Base-by-base conservation (phyloP, 2,329 filamentous ascomycete species). In the Monilinia laxa region DNA sequence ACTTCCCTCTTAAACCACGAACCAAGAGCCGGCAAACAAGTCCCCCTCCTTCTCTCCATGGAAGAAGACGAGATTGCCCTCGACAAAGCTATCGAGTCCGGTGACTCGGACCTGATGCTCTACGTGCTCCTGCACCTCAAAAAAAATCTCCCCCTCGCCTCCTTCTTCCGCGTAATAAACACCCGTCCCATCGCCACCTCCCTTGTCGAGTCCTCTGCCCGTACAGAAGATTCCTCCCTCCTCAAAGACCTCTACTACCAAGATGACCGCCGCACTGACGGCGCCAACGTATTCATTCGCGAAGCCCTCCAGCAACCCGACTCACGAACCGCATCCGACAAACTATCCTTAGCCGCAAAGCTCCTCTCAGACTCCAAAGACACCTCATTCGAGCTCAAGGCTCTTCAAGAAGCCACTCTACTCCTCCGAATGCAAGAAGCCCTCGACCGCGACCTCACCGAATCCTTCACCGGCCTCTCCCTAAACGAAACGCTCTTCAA, bases 231-330 rank as follows among this genome's bases (percentile, higher is more conserved):
- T 73, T 84, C 86, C 0, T 87, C 90, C 64, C 79, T 99, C 28
- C 85, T 99, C 35, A 99, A 98, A 75, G 95, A 98, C 75, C 82
- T 99, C 4, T 99, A 95, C 80, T 99, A 99, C 77, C 95, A 98
- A 79, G 95, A 98, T 74, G 95, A 99, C 76, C 87, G 94, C 6
- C 87, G 93, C 4, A 81, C 93, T 6, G 95, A 98, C 71, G 93
- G 95, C 3, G 91, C 94, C 0, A 90, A 92, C 67, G 87, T 99
- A 2, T 90, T 98, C 68, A 81, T 99, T 18, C 87, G 87, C 25
- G 94, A 99, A 78, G 91, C 93, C 0, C 81, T 99, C 10, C 80
- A 84, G 5, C 91, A 95, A 75, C 83, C 87, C 0, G 87, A 90
- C 69, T 81, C 87, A 35, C 84, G 88, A 45, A 88, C 87, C 0